Evolutionary conservation across 2,329 filamentous ascomycete species (phyloP).

Genomic region (Penicillium oxalicum): DNA sequence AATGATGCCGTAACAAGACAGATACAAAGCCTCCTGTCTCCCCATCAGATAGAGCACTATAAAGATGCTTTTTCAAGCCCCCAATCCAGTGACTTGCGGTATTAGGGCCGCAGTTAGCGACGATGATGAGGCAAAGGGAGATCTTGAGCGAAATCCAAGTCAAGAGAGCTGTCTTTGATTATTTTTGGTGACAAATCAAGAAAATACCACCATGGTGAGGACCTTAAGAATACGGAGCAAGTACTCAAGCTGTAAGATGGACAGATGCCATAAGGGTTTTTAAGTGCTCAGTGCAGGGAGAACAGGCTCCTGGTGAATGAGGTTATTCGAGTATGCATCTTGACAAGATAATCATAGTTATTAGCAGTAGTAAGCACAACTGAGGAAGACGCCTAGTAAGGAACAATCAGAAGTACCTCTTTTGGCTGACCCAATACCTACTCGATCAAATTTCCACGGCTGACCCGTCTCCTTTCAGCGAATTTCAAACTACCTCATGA

Average conservation of each 20-base stretch:
- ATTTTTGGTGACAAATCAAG: not conserved
- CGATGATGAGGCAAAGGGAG: not conserved
- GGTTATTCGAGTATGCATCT: too few relatives aligned
- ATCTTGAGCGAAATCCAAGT: not conserved
- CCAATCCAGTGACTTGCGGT: not conserved
- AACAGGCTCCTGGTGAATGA: too few relatives aligned
- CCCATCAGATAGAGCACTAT: not conserved
- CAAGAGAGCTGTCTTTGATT: not conserved
- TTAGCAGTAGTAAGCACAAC: too few relatives aligned
- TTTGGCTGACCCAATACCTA: too few relatives aligned
- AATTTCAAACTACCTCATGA: too few relatives aligned
- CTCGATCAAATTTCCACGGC: too few relatives aligned
- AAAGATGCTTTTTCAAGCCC: not conserved
- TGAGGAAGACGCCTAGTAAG: too few relatives aligned
- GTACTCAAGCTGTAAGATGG: not conserved
- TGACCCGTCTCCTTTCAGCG: not conserved
- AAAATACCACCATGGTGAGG: not conserved
- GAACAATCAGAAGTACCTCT: too few relatives aligned
- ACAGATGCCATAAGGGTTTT: too few relatives aligned
- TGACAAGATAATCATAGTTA: too few relatives aligned
- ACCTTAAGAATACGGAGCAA: not conserved
- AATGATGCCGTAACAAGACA: not conserved
- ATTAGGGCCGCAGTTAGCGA: not conserved
- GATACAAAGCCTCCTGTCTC: not conserved
- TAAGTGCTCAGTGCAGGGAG: too few relatives aligned